Evolutionary conservation across 179 eudicot species (phyloP), one percentile per base, ranked within the genome.

Genomic region (Camellia oleifera): DNA sequence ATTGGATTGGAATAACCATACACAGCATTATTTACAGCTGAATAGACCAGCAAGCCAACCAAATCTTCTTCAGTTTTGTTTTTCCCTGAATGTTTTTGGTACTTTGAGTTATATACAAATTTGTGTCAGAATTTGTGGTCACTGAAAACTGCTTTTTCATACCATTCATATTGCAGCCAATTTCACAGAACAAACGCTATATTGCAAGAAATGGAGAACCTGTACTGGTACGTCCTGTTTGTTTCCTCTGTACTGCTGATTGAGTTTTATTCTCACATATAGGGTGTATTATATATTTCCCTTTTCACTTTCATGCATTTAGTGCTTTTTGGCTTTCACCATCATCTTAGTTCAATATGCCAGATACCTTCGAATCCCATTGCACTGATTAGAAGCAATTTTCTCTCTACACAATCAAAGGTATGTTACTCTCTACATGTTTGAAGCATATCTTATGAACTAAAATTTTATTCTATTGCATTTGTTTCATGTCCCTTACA

Each of bases 331-430:
- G 23, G 3, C 40, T 76, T 64, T 46, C 44, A 67, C 50, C 54
- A 54, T 71, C 10, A 42, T 13, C 23, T 64, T 73, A 23, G 70
- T 23, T 53, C 46, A 64, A 63, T 53, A 12, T 63, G 58, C 79
- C 93, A 95, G 98, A 12, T 95, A 80, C 99, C 99, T 70, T 89
- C 97, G 77, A 83, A 88, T 87, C 99, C 99, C 42, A 56, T 94
- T 83, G 85, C 88, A 46, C 80, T 94, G 76, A 63, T 94, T 77
- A 76, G 73, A 85, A 95, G 96, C 88, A 91, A 87, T 83, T 85
- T 95, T 78, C 94, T 95, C 76, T 92, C 99, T 57, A 76, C 91
- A 18, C 85, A 88, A 81, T 88, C 99, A 81, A 95, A 95, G 99
- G 99, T 95, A 72, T 20, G 77, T 69, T 76, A 44, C 23, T 48